Conservation (phyloP, 2,329 filamentous ascomycete genomes). For the Decorospora gaudefroyi region DNA sequence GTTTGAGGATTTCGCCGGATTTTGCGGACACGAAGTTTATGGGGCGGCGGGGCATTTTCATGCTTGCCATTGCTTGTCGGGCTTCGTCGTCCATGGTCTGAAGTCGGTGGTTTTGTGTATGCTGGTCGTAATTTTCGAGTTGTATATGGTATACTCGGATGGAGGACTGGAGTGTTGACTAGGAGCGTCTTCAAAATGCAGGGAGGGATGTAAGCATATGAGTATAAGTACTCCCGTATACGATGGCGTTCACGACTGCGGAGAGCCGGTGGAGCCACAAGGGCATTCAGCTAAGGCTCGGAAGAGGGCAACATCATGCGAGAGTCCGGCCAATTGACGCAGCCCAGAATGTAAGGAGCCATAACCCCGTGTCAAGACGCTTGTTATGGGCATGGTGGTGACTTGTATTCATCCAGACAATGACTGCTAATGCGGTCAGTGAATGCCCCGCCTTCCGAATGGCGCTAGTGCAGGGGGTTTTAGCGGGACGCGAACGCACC, state of each 20-base stretch:
- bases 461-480: conserved; percentile 19
- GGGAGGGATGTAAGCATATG: background rate
- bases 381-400: background rate
- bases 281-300: background rate
- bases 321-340: too few species aligned
- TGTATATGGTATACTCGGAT: background rate
- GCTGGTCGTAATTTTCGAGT: background rate
- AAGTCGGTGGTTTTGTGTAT: background rate
- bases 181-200: background rate
- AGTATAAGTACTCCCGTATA: conserved; percentile 2
- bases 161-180: background rate
- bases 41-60: conserved; percentile 50
- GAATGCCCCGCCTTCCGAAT: conserved; percentile 2
- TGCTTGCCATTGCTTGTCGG: conserved; percentile 37
- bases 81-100: conserved; percentile 45
- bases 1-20: conserved; percentile 55
- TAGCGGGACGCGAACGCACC: background rate
- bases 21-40: conserved; percentile 57
- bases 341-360: too few species aligned
- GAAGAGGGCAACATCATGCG: background rate
- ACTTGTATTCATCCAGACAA: background rate
- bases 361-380: background rate
- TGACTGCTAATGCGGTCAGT: background rate
- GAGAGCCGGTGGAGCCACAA: conserved; percentile 30
- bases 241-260: conserved; percentile 21